phyloP scores from a whole-genome alignment of 2,329 filamentous ascomycete genomes.

The Phaeosphaeria sp. region DNA sequence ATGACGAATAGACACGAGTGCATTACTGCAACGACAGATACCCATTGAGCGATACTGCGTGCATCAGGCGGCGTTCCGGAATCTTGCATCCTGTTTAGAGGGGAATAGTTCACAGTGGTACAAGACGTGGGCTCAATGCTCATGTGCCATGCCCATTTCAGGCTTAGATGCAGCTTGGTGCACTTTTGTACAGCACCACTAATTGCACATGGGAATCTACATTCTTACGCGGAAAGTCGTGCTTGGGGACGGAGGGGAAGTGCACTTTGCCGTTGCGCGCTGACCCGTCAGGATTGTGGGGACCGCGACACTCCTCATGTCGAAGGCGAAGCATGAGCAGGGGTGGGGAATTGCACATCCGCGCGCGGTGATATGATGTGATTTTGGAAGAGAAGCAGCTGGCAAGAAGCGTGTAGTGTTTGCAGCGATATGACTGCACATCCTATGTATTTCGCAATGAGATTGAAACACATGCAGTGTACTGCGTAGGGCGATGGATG shows the following conservation, averaged over 20 bases:
- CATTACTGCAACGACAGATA: background rate
- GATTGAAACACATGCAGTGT: too few species aligned
- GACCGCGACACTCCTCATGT: background rate
- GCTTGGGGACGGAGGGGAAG: too few species aligned
- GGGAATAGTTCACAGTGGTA: background rate
- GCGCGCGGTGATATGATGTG: background rate
- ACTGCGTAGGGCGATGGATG: too few species aligned
- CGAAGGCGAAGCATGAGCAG: background rate
- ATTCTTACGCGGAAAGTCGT: background rate
- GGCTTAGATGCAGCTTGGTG: background rate
- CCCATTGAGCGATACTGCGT: background rate
- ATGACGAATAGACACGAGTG: conserved; percentile 74
- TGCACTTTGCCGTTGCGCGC: too few species aligned
- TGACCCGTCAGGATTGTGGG: background rate
- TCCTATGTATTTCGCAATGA: too few species aligned
- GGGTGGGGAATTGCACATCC: background rate
- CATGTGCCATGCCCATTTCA: background rate
- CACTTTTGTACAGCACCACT: background rate
- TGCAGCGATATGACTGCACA: too few species aligned
- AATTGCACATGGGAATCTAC: background rate
- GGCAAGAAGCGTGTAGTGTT: too few species aligned
- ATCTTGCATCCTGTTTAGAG: background rate
- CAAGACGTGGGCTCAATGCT: background rate
- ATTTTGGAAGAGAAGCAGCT: background rate
- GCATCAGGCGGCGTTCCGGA: background rate